A percentile compares a stretch with the other conserved stretches of the same genome.
Evolutionary conservation across 306 rosid species (phyloP).

Genomic region (Neltuma alba): DNA sequence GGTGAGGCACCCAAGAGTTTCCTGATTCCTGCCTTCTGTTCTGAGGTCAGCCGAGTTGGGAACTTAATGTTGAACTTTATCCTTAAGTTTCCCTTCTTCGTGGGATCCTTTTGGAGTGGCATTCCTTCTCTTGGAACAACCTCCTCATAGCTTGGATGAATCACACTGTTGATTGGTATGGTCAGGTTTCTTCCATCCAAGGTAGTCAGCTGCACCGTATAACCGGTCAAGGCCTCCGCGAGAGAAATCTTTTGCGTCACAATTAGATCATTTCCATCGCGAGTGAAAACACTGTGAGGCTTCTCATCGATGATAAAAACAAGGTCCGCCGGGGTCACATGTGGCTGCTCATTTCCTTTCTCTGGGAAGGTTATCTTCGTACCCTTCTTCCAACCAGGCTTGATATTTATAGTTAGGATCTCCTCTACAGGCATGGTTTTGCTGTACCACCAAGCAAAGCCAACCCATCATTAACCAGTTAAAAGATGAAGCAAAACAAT

Average conservation of each 20-base stretch:
- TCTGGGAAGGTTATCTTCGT: conserved; percentile 70
- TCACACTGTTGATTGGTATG: conserved; percentile 55
- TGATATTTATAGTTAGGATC: conserved; percentile 57
- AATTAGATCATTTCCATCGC: conserved; percentile 57
- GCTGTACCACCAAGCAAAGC: conserved; percentile 37
- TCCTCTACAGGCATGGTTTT: conserved; percentile 57
- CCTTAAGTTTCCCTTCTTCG: conserved; percentile 62
- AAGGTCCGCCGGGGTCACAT: conserved; percentile 51
- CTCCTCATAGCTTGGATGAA: conserved; percentile 65
- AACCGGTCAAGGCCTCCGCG: conserved; percentile 61
- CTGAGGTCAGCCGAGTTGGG: conserved; percentile 55
- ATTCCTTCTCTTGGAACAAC: conserved; percentile 62
- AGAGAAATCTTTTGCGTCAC: conserved; percentile 53
- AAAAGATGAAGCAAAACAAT: neutral
- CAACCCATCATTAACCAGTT: neutral
- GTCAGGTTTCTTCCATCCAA: conserved; percentile 55
- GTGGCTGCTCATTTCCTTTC: conserved; percentile 62
- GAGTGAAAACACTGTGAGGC: conserved; percentile 52
- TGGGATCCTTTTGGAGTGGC: conserved; percentile 64
- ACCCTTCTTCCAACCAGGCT: conserved; percentile 77
- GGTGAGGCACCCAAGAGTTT: conserved; percentile 48
- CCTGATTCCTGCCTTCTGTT: conserved; percentile 65
- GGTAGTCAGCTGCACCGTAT: conserved; percentile 56
- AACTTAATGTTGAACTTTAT: conserved; percentile 63
- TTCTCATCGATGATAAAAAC: conserved; percentile 58